Base-by-base conservation (phyloP, 2,329 filamentous ascomycete species). In the Sclerotinia sclerotiorum region DNA sequence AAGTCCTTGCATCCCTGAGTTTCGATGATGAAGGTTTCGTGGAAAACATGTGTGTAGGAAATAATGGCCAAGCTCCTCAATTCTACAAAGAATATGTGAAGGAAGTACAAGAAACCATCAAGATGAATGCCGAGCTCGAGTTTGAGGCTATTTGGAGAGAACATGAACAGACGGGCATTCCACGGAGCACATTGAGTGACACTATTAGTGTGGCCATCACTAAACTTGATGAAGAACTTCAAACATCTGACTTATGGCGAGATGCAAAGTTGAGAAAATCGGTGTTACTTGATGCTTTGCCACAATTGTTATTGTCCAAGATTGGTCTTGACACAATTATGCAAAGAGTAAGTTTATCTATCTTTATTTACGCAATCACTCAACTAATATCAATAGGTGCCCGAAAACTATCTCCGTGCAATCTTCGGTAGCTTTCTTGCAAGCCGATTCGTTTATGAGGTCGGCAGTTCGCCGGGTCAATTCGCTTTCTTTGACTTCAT, bases 91-190 rank as follows among this genome's bases (percentile, higher is more conserved):
- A 88, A 55, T 99, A 99, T 76, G 95, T 99, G 75, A 91, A 90
- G 78, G 87, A 93, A 76, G 95, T 99, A 2, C 95, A 99, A 81
- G 86, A 87, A 72, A 93, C 90, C 77, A 98, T 99, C 79, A 88
- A 92, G 80, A 88, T 93, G 75, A 99, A 99, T 74, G 95, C 95
- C 2, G 84, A 88, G 21, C 88, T 99, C 48, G 95, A 99, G 80
- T 99, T 99, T 74, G 95, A 99, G 82, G 95, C 95, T 55, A 96
- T 99, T 81, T 99, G 95, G 95, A 88, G 92, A 73, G 95, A 99
- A 80, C 88, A 97, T 77, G 88, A 95, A 80, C 81, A 89, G 78
- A 97, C 92, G 1, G 91, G 92, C 65, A 84, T 89, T 67, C 82
- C 92, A 29, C 88, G 94, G 71, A 96, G 93, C 70, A 87, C 94